Evolutionary conservation across 495 filamentous ascomycete genomes (phyloP).

Genomic region (Penicillium cataractarum): DNA sequence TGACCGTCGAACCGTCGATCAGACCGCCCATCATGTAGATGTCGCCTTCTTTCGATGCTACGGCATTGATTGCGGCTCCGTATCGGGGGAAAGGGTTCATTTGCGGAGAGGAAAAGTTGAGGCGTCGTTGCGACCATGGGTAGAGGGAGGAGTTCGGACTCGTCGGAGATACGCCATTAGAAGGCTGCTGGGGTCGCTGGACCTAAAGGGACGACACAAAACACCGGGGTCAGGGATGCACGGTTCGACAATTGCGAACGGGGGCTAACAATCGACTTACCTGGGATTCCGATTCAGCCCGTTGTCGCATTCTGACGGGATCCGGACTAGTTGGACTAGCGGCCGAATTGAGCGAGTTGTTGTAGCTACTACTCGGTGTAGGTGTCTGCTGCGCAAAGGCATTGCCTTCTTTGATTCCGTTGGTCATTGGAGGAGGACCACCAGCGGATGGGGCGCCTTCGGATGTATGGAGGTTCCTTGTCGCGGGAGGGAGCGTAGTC

Average conservation of each 20-base stretch:
- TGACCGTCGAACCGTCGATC: slow-evolving; percentile 90
- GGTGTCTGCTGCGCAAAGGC: slow-evolving; percentile 52
- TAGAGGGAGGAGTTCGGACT: slow-evolving; percentile 70
- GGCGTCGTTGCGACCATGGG: slow-evolving; percentile 89
- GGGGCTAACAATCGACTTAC: slow-evolving; percentile 32
- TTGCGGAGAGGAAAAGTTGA: slow-evolving; percentile 83
- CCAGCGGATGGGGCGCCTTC: slow-evolving; percentile 43
- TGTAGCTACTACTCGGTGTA: slow-evolving; percentile 66
- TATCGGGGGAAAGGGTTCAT: slow-evolving; percentile 94
- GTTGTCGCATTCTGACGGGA: slow-evolving; percentile 51
- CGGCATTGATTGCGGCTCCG: slow-evolving; percentile 92
- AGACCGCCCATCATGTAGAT: slow-evolving; percentile 98
- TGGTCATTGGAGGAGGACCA: slow-evolving; percentile 30
- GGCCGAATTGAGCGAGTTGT: slow-evolving; percentile 64
- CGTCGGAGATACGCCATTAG: slow-evolving; percentile 42
- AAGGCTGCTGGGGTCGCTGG: slow-evolving; percentile 37
- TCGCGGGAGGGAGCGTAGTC: slow-evolving; percentile 54
- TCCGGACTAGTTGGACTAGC: slow-evolving; percentile 56
- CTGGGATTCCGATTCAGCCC: slow-evolving; percentile 55
- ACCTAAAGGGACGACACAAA: slow-evolving; percentile 21
- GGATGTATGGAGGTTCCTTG: slow-evolving; percentile 55
- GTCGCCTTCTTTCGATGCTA: slow-evolving; percentile 93
- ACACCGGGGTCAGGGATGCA: slow-evolving; percentile 2
- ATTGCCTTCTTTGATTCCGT: slow-evolving; percentile 47
- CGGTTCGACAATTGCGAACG: slow-evolving; percentile 14